phyloP scores from a whole-genome alignment of 495 filamentous ascomycete genomes.

The Platismatia glauca region DNA sequence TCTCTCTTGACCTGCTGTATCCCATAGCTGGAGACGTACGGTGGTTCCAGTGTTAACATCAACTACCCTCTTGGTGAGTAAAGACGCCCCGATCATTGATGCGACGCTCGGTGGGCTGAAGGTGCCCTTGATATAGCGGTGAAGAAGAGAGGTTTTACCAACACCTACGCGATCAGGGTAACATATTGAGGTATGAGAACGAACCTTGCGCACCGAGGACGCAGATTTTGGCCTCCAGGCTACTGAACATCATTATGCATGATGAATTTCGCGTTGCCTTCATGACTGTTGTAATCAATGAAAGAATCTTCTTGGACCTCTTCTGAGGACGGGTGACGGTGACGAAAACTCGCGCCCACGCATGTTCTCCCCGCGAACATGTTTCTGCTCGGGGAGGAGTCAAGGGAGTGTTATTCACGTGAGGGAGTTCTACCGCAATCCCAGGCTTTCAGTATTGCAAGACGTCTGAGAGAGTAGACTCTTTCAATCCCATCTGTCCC shows the following conservation, averaged over 20 bases:
- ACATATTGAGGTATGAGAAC: not conserved
- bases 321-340: no score
- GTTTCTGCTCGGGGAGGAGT: no score
- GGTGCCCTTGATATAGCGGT: constrained; percentile 72
- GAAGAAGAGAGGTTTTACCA: constrained; percentile 88
- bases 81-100: constrained; percentile 83
- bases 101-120: constrained; percentile 60
- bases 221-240: constrained; percentile 87
- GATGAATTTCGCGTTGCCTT: not conserved
- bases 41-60: constrained; percentile 72
- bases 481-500: not conserved
- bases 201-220: constrained; percentile 73
- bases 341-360: no score
- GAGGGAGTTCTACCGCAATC: not conserved
- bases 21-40: constrained; percentile 86
- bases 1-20: constrained; percentile 90
- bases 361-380: no score
- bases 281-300: not conserved
- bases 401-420: not conserved
- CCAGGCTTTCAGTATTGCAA: not conserved
- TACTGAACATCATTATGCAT: constrained; percentile 49
- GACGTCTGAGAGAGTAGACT: not conserved
- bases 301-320: not conserved
- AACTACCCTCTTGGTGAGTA: constrained; percentile 84
- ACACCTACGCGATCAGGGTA: constrained; percentile 50